phyloP scores from a whole-genome alignment of 257 asterid species.

The Leptodermis oblonga region DNA sequence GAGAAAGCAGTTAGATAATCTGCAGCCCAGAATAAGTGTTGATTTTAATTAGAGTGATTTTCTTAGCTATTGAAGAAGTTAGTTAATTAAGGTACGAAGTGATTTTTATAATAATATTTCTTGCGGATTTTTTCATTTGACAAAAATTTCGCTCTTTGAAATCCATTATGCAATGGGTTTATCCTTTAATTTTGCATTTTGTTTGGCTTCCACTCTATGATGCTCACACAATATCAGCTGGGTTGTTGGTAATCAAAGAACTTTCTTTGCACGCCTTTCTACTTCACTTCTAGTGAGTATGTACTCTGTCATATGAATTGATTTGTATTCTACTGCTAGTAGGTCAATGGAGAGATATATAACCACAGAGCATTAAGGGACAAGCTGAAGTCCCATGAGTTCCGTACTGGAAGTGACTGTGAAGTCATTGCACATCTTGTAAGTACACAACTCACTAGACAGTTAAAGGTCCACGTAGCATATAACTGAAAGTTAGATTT shows the following conservation, averaged over 20 bases:
- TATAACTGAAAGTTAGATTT: constrained; percentile 1
- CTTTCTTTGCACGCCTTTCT: neutral
- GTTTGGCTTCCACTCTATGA: neutral
- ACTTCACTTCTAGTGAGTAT: neutral
- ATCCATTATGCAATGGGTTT: neutral
- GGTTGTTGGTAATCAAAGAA: neutral
- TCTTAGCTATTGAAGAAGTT: neutral
- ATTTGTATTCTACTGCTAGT: constrained; percentile 18
- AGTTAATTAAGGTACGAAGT: neutral
- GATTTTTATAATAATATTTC: neutral
- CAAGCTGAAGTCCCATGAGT: constrained; percentile 64
- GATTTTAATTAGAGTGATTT: neutral
- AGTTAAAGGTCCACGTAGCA: neutral
- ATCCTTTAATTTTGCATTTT: neutral
- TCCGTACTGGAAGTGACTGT: constrained; percentile 97
- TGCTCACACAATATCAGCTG: neutral
- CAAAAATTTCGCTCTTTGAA: neutral
- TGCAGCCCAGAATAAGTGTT: neutral
- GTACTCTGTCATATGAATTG: constrained; percentile 8
- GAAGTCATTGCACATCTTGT: constrained; percentile 99
- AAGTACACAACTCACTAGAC: constrained; percentile 26
- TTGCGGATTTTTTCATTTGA: neutral
- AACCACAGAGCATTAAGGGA: constrained; percentile 78
- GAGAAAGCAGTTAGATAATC: neutral
- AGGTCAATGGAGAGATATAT: constrained; percentile 99